phyloP scores from a whole-genome alignment of 768 basidiomycete species.

The Kwoniella heveanensis region DNA sequence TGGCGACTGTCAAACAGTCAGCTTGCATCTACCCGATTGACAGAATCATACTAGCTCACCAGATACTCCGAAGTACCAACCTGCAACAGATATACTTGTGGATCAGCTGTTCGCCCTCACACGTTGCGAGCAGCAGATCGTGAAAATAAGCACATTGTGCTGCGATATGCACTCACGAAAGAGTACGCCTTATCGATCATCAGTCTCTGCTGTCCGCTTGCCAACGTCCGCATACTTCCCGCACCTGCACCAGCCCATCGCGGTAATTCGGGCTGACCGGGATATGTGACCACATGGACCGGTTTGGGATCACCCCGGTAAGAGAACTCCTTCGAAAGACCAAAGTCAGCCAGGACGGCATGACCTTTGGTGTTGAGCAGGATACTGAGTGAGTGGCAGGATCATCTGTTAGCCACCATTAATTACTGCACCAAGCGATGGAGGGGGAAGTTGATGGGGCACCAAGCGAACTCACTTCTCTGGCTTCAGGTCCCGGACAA shows the following conservation, averaged over 20 bases:
- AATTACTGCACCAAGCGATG: too few relatives aligned
- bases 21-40: not conserved
- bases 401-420: not conserved
- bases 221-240: slow-evolving; percentile 24
- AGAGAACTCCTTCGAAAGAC: slow-evolving; percentile 56
- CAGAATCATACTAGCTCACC: slow-evolving; percentile 26
- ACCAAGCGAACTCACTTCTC: slow-evolving; percentile 59
- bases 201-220: slow-evolving; percentile 24
- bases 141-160: not conserved
- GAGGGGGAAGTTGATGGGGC: not conserved
- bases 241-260: slow-evolving; percentile 43
- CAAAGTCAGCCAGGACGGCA: slow-evolving; percentile 96
- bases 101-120: not conserved
- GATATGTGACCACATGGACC: slow-evolving; percentile 31
- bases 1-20: slow-evolving; percentile 63
- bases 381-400: slow-evolving; percentile 58
- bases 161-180: slow-evolving; percentile 32
- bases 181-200: slow-evolving; percentile 36
- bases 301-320: slow-evolving; percentile 44
- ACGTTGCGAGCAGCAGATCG: not conserved
- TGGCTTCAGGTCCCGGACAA: slow-evolving; percentile 96
- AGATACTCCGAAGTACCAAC: slow-evolving; percentile 50
- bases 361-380: slow-evolving; percentile 92
- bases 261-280: slow-evolving; percentile 31
- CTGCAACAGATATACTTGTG: slow-evolving; percentile 3